Evolutionary conservation across 495 filamentous ascomycete genomes (phyloP), one percentile per base, ranked within the genome.

Genomic region (Xylaria intraflava): DNA sequence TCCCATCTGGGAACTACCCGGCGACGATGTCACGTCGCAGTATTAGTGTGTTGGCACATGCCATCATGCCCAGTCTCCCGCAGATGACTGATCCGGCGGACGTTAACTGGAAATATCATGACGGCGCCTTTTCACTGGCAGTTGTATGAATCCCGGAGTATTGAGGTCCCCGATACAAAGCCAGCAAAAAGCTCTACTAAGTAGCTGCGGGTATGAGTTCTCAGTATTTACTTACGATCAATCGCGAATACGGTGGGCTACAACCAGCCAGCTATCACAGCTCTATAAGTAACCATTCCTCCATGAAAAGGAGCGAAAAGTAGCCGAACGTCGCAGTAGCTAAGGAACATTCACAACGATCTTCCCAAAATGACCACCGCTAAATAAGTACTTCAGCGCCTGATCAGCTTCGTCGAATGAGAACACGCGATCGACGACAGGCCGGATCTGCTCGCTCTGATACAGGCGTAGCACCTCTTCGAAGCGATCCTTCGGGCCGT

Each of bases 351-450:
- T 66, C 35, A 77, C 62, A 22, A 76, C 66, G 39, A 77, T 69
- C 69, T 77, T 77, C 39, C 75, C 74, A 57, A 78, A 67, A 65
- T 77, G 69, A 30, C 58, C 58, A 2, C 72, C 71, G 4, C 55
- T 57, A 30, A 58, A 69, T 46, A 80, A 46, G 65, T 77, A 78
- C 51, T 71, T 57, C 30, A 79, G 60, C 29, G 69, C 78, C 44
- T 70, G 67, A 56, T 66, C 65, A 6, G 65, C 64, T 56, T 71
- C 60, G 6, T 66, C 66, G 46, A 72, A 68, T 23, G n/a, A 38
- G 47, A 73, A 73, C 14, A 70, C 61, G 44, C 55, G 55, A 52
- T 67, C 62, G 23, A 73, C 59, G 24, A 74, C 65, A 27, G 72
- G 68, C 46, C 49, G 58, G 3, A 76, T 62, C 53, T 67, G 40